Evolutionary conservation across 108 stramenopile species (phyloP).

Genomic region (Nitzschia sp.): DNA sequence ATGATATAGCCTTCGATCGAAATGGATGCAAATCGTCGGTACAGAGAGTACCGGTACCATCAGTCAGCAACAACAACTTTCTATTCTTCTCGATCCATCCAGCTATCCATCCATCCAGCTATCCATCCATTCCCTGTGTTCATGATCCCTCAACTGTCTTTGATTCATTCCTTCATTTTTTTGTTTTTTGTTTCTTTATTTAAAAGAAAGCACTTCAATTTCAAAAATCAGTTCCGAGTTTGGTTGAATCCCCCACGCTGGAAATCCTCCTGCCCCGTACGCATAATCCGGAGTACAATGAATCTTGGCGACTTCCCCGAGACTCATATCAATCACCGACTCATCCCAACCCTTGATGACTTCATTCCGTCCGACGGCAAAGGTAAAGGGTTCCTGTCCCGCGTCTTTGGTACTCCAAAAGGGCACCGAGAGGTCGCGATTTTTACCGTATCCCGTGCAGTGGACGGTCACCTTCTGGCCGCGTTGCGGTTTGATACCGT

Average conservation of each 20-base stretch:
- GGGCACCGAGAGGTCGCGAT: constrained; percentile 74
- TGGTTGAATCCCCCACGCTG: constrained; percentile 91
- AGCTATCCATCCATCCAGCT: no score
- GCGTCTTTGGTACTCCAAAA: constrained; percentile 96
- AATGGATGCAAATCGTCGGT: no score
- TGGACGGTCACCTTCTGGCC: constrained; percentile 89
- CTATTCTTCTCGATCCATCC: no score
- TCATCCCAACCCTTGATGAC: constrained; percentile 94
- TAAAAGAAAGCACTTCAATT: constrained; percentile 83
- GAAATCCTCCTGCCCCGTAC: constrained; percentile 83
- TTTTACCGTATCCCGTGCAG: constrained; percentile 92
- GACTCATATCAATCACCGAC: constrained; percentile 71
- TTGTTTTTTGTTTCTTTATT: constrained; percentile 26
- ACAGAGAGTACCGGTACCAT: no score
- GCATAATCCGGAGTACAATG: constrained; percentile 92
- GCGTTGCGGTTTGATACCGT: constrained; percentile 55
- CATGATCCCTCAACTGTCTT: no score
- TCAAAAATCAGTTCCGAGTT: constrained; percentile 79
- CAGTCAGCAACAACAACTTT: no score
- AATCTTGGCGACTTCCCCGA: constrained; percentile 87
- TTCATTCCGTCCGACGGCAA: constrained; percentile 37
- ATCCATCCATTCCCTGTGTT: no score
- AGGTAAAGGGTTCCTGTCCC: constrained; percentile 89
- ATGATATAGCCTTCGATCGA: no score
- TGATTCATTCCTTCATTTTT: neutral